Percentiles rank a stretch among this genome's conserved stretches.
Conservation (phyloP, 768 basidiomycete species). For the Suillus placidus region DNA sequence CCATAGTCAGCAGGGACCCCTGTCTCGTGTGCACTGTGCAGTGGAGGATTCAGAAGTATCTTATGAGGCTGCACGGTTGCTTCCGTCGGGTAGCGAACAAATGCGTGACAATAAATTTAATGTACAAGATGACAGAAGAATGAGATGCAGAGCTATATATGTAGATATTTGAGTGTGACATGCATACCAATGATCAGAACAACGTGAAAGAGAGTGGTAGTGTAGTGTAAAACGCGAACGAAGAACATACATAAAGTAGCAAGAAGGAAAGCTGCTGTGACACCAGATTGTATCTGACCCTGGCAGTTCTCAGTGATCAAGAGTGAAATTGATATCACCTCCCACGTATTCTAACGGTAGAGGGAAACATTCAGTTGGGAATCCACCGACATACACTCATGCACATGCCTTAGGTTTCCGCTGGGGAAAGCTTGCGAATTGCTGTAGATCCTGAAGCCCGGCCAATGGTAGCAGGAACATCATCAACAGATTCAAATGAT, state of each 20-base stretch:
- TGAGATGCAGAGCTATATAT: not conserved
- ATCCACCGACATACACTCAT: not conserved
- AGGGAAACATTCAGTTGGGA: not conserved
- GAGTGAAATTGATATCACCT: not conserved
- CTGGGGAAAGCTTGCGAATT: not conserved
- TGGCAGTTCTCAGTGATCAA: not conserved
- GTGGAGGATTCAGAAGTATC: not conserved
- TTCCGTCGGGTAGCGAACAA: not conserved
- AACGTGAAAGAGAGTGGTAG: slow-evolving; percentile 1
- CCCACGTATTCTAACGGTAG: not conserved
- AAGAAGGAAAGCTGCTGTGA: not conserved
- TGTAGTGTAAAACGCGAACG: not conserved
- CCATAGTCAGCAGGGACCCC: not conserved
- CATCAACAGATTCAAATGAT: slow-evolving; percentile 15
- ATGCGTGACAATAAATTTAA: not conserved
- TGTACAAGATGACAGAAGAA: not conserved
- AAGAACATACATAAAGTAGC: not conserved
- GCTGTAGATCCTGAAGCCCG: slow-evolving; percentile 25
- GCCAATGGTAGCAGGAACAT: slow-evolving; percentile 28
- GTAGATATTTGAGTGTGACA: not conserved
- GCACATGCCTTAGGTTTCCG: slow-evolving; percentile 2
- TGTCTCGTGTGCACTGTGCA: not conserved
- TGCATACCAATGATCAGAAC: not conserved
- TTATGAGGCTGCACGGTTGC: not conserved
- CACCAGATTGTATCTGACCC: not conserved